Conservation (phyloP, 2,329 filamentous ascomycete genomes). For the Chrysoporthe austroafricana region DNA sequence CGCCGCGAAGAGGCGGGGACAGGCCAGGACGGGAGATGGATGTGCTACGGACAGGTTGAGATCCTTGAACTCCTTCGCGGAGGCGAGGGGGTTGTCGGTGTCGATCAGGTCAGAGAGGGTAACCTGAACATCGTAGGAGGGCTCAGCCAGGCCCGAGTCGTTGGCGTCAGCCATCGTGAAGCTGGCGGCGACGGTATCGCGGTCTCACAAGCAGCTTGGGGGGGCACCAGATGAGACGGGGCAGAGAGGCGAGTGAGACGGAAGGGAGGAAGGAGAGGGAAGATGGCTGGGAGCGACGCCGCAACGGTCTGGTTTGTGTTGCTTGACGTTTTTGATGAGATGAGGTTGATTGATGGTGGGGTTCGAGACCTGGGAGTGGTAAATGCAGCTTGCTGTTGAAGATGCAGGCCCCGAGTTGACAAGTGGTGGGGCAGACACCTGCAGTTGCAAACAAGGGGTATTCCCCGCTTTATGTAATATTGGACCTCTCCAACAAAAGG, state of each 20-base stretch:
- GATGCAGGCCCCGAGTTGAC: not conserved
- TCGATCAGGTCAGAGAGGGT: conserved; percentile 92
- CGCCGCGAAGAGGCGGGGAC: conserved; percentile 29
- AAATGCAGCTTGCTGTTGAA: not conserved
- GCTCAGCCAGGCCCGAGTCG: conserved; percentile 66
- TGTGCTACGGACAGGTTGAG: conserved; percentile 72
- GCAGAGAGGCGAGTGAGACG: not conserved
- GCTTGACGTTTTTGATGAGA: not conserved
- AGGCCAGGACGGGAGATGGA: not conserved
- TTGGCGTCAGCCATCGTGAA: conserved; percentile 30
- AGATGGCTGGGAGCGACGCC: not conserved
- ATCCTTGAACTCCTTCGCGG: conserved; percentile 80
- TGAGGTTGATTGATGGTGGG: conserved; percentile 16
- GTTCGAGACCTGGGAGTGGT: not conserved
- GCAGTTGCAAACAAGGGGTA: too few species aligned
- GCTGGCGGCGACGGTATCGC: not conserved
- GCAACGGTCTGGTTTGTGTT: not conserved
- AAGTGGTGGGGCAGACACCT: not conserved
- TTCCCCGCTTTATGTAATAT: too few species aligned
- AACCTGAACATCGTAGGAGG: conserved; percentile 86
- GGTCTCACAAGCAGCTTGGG: conserved; percentile 26
- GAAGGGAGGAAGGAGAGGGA: not conserved
- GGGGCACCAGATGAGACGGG: conserved; percentile 8
- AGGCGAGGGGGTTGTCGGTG: conserved; percentile 84
- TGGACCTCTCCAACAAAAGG: too few species aligned